Percentiles rank a stretch among this genome's conserved stretches.
Conservation (phyloP, 2,329 filamentous ascomycete genomes). For the Teratosphaeria zuluensis region DNA sequence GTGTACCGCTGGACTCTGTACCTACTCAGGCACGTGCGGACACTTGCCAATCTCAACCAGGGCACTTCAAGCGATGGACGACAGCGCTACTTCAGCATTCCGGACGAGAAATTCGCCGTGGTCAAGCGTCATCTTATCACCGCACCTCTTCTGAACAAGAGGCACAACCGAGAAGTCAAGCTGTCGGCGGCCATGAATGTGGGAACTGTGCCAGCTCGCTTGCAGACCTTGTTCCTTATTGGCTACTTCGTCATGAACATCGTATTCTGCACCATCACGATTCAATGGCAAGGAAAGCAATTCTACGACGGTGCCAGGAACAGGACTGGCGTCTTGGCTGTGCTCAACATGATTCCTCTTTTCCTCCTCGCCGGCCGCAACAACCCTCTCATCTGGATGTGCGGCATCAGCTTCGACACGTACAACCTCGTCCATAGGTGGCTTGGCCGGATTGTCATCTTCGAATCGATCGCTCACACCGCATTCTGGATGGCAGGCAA, state of each 20-base stretch:
- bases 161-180: constrained; percentile 44
- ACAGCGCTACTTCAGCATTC: constrained; percentile 66
- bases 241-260: constrained; percentile 42
- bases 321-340: constrained; percentile 58
- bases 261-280: constrained; percentile 37
- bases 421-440: constrained; percentile 75
- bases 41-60: constrained; percentile 65
- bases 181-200: constrained; percentile 40
- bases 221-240: constrained; percentile 38
- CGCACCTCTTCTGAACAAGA: constrained; percentile 37
- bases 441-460: constrained; percentile 65
- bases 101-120: constrained; percentile 41
- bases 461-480: constrained; percentile 60
- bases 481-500: constrained; percentile 47
- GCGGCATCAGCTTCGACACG: constrained; percentile 70
- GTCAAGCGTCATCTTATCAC: constrained; percentile 39
- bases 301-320: constrained; percentile 57
- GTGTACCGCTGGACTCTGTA: constrained; percentile 56
- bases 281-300: constrained; percentile 56
- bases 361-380: constrained; percentile 49
- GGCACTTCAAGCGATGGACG: constrained; percentile 41
- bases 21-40: constrained; percentile 59
- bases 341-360: constrained; percentile 70
- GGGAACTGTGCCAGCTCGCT: constrained; percentile 39
- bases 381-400: constrained; percentile 63